A percentile compares a stretch with the other conserved stretches of the same genome.
Evolutionary conservation across 169 alveolate genomes (phyloP).

Genomic region (Eimeria tenella): DNA sequence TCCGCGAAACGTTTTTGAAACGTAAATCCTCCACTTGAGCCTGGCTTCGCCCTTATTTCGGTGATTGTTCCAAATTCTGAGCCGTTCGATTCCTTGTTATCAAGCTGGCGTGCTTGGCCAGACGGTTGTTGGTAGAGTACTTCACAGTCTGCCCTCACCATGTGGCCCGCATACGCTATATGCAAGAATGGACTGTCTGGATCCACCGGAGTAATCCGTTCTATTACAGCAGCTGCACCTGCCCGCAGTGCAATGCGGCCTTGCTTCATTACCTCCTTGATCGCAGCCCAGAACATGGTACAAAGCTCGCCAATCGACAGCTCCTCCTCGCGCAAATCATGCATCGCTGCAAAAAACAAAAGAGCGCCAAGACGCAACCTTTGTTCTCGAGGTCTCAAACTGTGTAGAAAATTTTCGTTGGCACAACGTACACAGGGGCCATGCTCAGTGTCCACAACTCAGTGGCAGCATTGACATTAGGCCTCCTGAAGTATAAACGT

Average conservation of each 20-base stretch:
- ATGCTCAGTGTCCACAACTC: no score
- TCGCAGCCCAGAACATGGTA: conserved; percentile 58
- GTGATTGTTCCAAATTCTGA: conserved; percentile 11
- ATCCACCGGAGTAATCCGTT: conserved; percentile 26
- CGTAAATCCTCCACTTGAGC: conserved; percentile 7
- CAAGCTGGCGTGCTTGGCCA: neutral
- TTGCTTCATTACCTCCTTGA: conserved; percentile 32
- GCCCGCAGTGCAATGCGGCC: conserved; percentile 5
- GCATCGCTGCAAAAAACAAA: neutral
- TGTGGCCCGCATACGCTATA: conserved; percentile 45
- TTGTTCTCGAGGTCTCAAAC: no score
- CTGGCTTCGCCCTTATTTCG: neutral
- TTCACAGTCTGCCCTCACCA: conserved; percentile 41
- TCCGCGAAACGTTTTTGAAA: neutral
- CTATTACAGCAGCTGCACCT: conserved; percentile 39
- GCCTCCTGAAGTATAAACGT: no score
- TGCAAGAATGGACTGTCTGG: conserved; percentile 51
- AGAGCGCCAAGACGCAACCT: neutral
- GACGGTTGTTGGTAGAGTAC: neutral
- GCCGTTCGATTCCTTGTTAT: neutral
- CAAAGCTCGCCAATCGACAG: conserved; percentile 30
- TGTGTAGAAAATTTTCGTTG: no score
- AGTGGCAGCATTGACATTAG: no score
- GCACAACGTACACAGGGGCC: no score
- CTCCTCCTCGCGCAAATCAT: neutral